Conservation (phyloP, 495 filamentous ascomycete genomes). For the Penicillium psychrofluorescens region DNA sequence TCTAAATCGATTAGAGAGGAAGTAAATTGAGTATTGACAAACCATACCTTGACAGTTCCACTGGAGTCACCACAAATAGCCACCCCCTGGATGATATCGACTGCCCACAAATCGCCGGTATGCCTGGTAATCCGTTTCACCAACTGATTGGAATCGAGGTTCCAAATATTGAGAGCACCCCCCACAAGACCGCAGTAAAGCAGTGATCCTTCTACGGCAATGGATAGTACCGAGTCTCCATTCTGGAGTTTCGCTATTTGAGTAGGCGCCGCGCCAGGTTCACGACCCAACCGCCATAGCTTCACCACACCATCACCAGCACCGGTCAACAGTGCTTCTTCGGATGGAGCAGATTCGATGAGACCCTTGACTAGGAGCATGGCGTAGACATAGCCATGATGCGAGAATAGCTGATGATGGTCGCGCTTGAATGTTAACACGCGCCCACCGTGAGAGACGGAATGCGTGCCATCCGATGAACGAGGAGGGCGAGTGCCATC, state of each 20-base stretch:
- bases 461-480: slow-evolving; percentile 34
- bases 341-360: slow-evolving; percentile 53
- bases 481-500: slow-evolving; percentile 72
- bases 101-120: slow-evolving; percentile 75
- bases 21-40: not conserved
- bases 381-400: slow-evolving; percentile 92
- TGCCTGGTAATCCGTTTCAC: slow-evolving; percentile 75
- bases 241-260: slow-evolving; percentile 64
- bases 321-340: slow-evolving; percentile 80
- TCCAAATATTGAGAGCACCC: slow-evolving; percentile 97
- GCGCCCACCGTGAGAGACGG: slow-evolving; percentile 46
- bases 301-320: slow-evolving; percentile 92
- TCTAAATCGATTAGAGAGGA: slow-evolving; percentile 30
- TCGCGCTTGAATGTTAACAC: slow-evolving; percentile 75
- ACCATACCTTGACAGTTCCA: slow-evolving; percentile 67
- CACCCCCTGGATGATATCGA: slow-evolving; percentile 74
- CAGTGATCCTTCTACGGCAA: slow-evolving; percentile 79
- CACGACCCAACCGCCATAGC: slow-evolving; percentile 65
- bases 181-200: slow-evolving; percentile 81
- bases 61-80: slow-evolving; percentile 78
- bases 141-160: slow-evolving; percentile 88
- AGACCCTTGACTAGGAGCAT: slow-evolving; percentile 74
- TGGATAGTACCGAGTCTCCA: slow-evolving; percentile 74
- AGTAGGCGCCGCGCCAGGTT: slow-evolving; percentile 41
- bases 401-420: slow-evolving; percentile 80